Base-by-base conservation (phyloP, 1,284 basidiomycete genomes). In the Stygiomarasmius scandens region DNA sequence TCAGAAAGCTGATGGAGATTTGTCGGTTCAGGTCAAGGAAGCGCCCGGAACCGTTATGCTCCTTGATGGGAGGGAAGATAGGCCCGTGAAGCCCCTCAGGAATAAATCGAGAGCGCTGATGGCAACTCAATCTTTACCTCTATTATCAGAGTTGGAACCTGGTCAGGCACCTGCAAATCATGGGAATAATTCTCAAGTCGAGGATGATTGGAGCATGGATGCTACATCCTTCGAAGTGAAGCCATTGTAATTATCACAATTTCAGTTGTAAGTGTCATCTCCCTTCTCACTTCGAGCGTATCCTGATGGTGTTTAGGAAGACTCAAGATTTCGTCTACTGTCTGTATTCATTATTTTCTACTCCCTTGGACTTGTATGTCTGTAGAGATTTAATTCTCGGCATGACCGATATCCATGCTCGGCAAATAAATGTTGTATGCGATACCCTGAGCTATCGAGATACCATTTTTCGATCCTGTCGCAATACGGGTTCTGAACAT, bases 1-100 rank as follows among this genome's bases (percentile, higher is more conserved):
- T 32, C 29, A 5, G 12, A 62, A 58, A 23, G n/a, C 24, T 50
- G 63, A 63, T 29, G 64, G 54, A 55, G 64, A 54, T 52, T 59
- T 61, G 58, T 44, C 44, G 61, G 58, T 63, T 52, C 63, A 60
- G 10, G 58, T 56, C 41, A 52, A 63, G 23, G 49, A 38, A 6
- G 61, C 63, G 22, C 63, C 62, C 58, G 58, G 63, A 32, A 12
- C 52, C 32, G 29, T 12, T 12, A 52, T 52, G 45, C 32, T 22
- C 22, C 34, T 52, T 52, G 55, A 57, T 57, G 23, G 3, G 9
- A 48, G 27, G 44, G 59, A 55, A 43, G 50, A 52, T 14, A 71
- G 77, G 56, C 70, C 74, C 47, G 70, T 77, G 9, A 80, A 74
- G 61, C 70, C 78, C 51, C 66, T 80, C 47, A 69, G 69, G 57